Evolutionary conservation across 306 rosid genomes (phyloP), one percentile per base, ranked within the genome.

Genomic region (Arachis stenosperma): DNA sequence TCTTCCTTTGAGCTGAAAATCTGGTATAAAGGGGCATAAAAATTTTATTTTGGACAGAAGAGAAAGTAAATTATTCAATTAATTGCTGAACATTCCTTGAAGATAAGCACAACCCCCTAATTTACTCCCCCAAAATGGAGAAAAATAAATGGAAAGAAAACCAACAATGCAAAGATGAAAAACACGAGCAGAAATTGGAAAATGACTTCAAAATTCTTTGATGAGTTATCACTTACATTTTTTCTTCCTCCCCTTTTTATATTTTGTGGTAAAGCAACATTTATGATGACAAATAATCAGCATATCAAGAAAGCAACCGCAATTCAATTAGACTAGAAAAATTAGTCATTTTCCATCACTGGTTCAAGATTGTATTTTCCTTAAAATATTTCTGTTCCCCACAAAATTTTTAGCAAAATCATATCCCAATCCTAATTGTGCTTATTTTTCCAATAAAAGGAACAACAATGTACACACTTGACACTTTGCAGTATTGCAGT

Each of bases 1-100:
- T 88, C 90, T 55, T 87, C 91, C 85, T 85, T 91, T 17, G 98
- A 83, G 67, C 85, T 94, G 80, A 94, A 94, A 79, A 94, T 91
- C 98, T 94, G 86, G 37, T 33, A 33, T 71, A 79, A 36, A 52
- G 50, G 6, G 37, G 64, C 83, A 47, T 33, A 13, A 33, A 2
- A 69, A 52, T 69, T 42, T 65, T 12, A 58, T 53, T 67, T 70
- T 70, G 47, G 43, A 50, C 3, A 47, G 13, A 44, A 39, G 44
- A 69, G 61, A 17, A 27, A 10, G 48, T 6, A 12, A n/a, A 6
- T 51, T 12, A 4, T 30, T 22, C 27, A 41, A 42, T 8, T 66
- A 11, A n/a, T 8, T 42, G 52, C 9, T 37, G 5, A 79, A 29
- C 64, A 42, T 69, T 56, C 41, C 75, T 70, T 78, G 50, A 50